Percentiles rank a stretch among this genome's conserved stretches.
Conservation (phyloP, 2,329 filamentous ascomycete genomes). For the Monilinia vaccinii-corymbosi region DNA sequence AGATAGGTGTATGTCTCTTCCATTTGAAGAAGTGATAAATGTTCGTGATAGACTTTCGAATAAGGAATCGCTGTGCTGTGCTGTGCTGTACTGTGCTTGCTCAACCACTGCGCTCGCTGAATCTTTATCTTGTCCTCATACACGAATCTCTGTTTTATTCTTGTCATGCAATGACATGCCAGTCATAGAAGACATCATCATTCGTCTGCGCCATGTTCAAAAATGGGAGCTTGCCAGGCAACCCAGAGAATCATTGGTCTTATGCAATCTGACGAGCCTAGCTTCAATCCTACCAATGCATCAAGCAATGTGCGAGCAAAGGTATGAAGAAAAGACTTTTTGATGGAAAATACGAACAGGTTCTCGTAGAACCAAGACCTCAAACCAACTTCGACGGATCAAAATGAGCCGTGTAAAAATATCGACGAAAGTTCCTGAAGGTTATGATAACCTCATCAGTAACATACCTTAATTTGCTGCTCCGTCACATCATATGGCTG, state of each 20-base stretch:
- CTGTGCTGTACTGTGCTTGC: conserved; percentile 19
- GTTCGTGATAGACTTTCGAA: neutral
- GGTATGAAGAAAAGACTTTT: conserved; percentile 34
- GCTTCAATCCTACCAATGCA: conserved; percentile 40
- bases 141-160: conserved; percentile 10
- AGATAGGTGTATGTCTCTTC: neutral
- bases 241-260: conserved; percentile 34
- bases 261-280: conserved; percentile 47
- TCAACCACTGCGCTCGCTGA: conserved; percentile 46
- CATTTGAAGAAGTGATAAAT: neutral
- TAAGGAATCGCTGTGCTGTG: conserved; percentile 28
- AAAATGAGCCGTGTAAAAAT: conserved; percentile 38
- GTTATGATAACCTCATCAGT: conserved; percentile 63
- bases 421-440: conserved; percentile 63
- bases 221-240: conserved; percentile 45
- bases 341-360: conserved; percentile 21
- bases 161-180: conserved; percentile 3
- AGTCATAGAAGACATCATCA: conserved; percentile 15
- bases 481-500: conserved; percentile 95
- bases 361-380: conserved; percentile 9
- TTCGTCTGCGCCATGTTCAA: conserved; percentile 30
- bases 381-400: conserved; percentile 4
- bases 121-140: conserved; percentile 21
- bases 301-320: conserved; percentile 25
- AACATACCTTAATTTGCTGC: conserved; percentile 99